phyloP scores from a whole-genome alignment of 1,139 yeast species.

The Yamadazyma diddensiae region DNA sequence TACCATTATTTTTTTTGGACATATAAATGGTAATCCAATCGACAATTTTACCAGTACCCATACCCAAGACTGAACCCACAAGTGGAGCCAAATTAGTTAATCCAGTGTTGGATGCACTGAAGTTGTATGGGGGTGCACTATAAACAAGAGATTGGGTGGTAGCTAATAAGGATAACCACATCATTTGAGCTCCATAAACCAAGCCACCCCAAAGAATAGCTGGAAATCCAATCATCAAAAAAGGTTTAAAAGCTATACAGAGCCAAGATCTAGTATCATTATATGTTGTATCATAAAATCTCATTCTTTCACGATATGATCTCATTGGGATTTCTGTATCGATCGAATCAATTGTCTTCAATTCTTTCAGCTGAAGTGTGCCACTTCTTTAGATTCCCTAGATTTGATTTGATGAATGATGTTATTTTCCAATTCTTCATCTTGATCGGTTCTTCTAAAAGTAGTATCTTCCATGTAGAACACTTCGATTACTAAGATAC shows the following conservation, averaged over 20 bases:
- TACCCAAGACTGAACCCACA: constrained; percentile 39
- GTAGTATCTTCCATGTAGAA: constrained; percentile 48
- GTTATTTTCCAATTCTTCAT: constrained; percentile 18
- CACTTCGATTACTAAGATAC: constrained; percentile 38
- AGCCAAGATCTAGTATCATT: constrained; percentile 41
- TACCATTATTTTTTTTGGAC: constrained; percentile 35
- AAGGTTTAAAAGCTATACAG: constrained; percentile 40
- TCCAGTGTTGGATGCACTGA: constrained; percentile 35
- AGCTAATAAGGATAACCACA: constrained; percentile 48
- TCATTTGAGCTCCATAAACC: constrained; percentile 61
- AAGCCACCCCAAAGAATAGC: constrained; percentile 61
- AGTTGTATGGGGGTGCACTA: constrained; percentile 34
- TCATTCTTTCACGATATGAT: constrained; percentile 34
- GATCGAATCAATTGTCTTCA: constrained; percentile 12
- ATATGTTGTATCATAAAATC: constrained; percentile 32
- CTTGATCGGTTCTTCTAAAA: constrained; percentile 22
- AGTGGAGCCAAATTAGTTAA: constrained; percentile 43
- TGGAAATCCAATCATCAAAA: constrained; percentile 50
- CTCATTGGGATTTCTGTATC: constrained; percentile 25
- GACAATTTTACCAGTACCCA: constrained; percentile 42
- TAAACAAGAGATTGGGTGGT: constrained; percentile 46
- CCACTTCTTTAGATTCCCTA: constrained; percentile 13
- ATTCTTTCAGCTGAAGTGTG: constrained; percentile 6
- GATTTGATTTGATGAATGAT: constrained; percentile 26
- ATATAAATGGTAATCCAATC: constrained; percentile 36